Base-by-base conservation (phyloP, 768 basidiomycete species). In the Trametes elegans region DNA sequence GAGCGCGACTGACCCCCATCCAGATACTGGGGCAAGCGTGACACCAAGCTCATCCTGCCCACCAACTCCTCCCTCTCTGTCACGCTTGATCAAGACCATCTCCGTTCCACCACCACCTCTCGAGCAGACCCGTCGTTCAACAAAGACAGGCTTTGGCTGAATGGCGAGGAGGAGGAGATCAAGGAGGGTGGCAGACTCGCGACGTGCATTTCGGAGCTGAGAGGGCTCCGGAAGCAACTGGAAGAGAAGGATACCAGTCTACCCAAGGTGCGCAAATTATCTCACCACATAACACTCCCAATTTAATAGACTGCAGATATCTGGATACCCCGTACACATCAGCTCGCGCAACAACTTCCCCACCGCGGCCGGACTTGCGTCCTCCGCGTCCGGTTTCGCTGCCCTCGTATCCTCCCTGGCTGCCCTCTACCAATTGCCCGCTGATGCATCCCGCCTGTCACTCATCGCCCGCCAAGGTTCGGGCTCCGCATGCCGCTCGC, bases 1-100 rank as follows among this genome's bases (percentile, higher is more conserved):
- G 43, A 16, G 26, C 41, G 8, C n/a, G 45, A 46, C 50, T 56
- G 56, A 63, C 49, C 34, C n/a, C 21, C 11, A 39, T 16, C 8
- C 67, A 95, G 90, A 70, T 98, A 98, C 79, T 99, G 97, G 97
- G 97, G 97, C 60, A 99, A 99, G 73, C 90, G 97, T 58, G 90
- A 98, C 73, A 95, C 93, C 3, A 82, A 86, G 63, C 84, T 98
- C 60, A 98, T 98, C 69, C 78, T 99, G 53, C 97, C 97, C 39
- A 98, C 94, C 60, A 99, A 99, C 74, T 93, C 93, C 0, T 98
- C 96, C 9, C 83, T 99, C n/a, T 98, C 95, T 7, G 91, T 98
- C 43, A 98, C 97, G 2, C 87, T 99, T 59, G 88, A 88, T 66
- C 97, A 98, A 72, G 94, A 98, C 73, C 90, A 98, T 64, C 82